Evolutionary conservation across 352 stramenopile species (phyloP), one percentile per base, ranked within the genome.

Genomic region (Globisporangium spiculum): DNA sequence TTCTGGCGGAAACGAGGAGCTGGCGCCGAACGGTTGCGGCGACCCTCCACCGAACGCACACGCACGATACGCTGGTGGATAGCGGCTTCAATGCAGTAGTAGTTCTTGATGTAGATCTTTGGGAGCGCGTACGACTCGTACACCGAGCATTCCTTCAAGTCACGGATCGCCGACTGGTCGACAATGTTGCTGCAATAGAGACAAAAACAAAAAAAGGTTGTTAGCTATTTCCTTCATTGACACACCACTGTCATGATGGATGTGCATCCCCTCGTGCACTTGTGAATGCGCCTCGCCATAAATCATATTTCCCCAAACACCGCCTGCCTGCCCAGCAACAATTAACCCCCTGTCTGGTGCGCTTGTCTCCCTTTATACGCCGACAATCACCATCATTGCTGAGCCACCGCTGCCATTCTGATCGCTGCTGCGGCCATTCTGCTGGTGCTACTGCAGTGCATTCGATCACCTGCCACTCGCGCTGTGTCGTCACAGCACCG

Each of bases 81-180:
- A 65, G 98, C 98, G 59, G 97, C 97, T 79, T 99, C 97, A 34
- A 99, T 96, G 82, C 97, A 99, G 92, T 99, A 99, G 85, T 99
- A 99, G 94, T 99, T 98, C 96, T 99, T 99, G 78, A 99, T 98
- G 93, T 99, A 99, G 72, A 99, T 96, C 92, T 99, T 99, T 71
- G 98, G 98, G 70, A 99, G 86, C 69, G 96, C 91, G 88, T 99
- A 99, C 81, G 98, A 98, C 84, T 99, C 96, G 90, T 99, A 99
- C 66, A 98, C 97, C 27, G 92, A 98, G 46, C 97, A 93, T 76
- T 99, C 97, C 83, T 98, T 98, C 78, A 99, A 96, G 86, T 99
- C 97, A 94, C 97, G 90, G 69, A 99, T 93, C 60, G 97, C 98
- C 72, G 97, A 99, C 66, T 98, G 97, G 89, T 99, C 98, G 63